Evolutionary conservation across 345 rosid genomes (phyloP).

Genomic region (Euphorbia pulcherrima): DNA sequence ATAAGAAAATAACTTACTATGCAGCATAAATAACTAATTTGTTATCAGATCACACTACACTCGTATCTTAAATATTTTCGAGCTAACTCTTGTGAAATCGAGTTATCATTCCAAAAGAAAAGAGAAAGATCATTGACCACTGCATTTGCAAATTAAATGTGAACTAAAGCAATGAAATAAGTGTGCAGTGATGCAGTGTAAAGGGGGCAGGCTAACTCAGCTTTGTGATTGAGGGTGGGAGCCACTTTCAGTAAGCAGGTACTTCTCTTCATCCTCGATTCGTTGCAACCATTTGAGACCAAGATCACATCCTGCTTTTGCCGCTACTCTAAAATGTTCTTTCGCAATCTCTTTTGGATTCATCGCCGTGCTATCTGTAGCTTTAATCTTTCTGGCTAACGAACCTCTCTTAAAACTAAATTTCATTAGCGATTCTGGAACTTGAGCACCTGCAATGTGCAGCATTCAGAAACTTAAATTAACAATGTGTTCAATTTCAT

Average conservation of each 20-base stretch:
- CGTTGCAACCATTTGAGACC: constrained; percentile 76
- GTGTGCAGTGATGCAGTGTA: too few species aligned
- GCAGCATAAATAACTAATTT: too few species aligned
- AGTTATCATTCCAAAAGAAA: too few species aligned
- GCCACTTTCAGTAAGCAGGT: constrained; percentile 29
- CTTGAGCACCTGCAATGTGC: constrained; percentile 55
- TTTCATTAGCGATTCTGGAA: constrained; percentile 54
- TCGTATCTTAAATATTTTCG: not conserved
- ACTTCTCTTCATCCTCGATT: constrained; percentile 76
- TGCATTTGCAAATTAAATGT: too few species aligned
- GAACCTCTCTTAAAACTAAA: constrained; percentile 35
- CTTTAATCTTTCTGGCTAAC: constrained; percentile 36
- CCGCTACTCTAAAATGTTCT: constrained; percentile 70
- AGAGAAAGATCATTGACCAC: too few species aligned
- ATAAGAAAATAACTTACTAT: too few species aligned
- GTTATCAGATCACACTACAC: not conserved
- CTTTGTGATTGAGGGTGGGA: not conserved
- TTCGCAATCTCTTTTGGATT: constrained; percentile 63
- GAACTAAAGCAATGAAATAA: too few species aligned
- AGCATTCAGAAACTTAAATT: not conserved
- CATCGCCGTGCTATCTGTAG: constrained; percentile 16
- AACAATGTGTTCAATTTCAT: not conserved
- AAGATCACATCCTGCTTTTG: constrained; percentile 66
- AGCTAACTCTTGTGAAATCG: too few species aligned
- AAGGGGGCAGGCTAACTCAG: not conserved